Evolutionary conservation across 805 yeast species (phyloP), one percentile per base, ranked within the genome.

Genomic region (Candida michaelii): DNA sequence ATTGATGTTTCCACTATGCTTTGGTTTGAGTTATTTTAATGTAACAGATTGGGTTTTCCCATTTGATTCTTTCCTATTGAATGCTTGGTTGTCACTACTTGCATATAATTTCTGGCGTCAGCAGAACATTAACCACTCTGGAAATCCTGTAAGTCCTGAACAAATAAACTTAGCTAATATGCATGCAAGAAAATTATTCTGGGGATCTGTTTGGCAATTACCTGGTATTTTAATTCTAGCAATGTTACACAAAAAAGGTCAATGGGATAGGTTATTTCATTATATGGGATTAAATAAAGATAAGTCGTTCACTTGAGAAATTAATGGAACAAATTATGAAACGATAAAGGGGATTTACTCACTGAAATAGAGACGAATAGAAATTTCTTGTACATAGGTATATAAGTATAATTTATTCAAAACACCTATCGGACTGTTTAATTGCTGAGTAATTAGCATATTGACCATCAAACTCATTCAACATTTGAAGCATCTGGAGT

Each of bases 141-240:
- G 54, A 4, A 53, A 55, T 1, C 69, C 70, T 10, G 71, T 82
- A 2, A 68, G 79, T 5, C 62, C 71, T n/a, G 77, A 79, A 48
- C 89, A 85, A 0, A 53, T 83, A 38, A 69, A 73, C 16, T 47
- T 74, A 40, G 88, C 95, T 3, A 80, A 77, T 54, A 52, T 70
- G 1, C 83, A 80, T 60, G 98, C 99, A 1, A 82, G 86, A 46
- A 84, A 83, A 59, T 74, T 90, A 32, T 93, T 93, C 61, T 87
- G 96, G 95, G 88, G 95, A 30, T 85, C 96, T 19, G 96, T 93
- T 1, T 80, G 91, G 82, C 98, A 93, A 54, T 67, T 93, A 35
- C 99, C 99, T 0, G 90, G 85, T 0, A 84, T 95, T 12, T 68
- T 93, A 41, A 83, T 89, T 14, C 68, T 93, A 46, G 97, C 98